Percentiles rank a stretch among this genome's conserved stretches.
phyloP scores from a whole-genome alignment of 202 grass and related monocot genomes.

The Brachypodium distachyon region DNA sequence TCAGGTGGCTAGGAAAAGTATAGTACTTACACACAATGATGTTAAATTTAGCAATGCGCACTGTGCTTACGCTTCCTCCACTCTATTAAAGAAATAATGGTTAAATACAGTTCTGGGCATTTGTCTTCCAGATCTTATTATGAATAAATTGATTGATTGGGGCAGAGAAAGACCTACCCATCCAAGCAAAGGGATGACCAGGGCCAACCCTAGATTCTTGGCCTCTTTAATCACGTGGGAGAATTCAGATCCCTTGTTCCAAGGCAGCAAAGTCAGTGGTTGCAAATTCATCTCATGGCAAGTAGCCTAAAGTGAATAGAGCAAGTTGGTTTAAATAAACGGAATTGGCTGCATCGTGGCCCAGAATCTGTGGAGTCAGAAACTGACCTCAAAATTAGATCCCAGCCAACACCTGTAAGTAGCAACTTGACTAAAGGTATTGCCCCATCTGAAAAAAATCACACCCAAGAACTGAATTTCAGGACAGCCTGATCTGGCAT shows the following conservation, averaged over 20 bases:
- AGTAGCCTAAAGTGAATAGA: conserved; percentile 29
- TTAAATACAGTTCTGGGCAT: background rate
- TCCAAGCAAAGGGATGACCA: conserved; percentile 87
- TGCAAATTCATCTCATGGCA: conserved; percentile 35
- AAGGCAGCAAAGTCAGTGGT: conserved; percentile 47
- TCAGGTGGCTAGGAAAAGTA: background rate
- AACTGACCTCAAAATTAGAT: conserved; percentile 34
- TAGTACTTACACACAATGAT: conserved; percentile 70
- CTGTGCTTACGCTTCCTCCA: conserved; percentile 96
- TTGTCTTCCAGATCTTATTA: background rate
- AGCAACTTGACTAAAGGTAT: conserved; percentile 89
- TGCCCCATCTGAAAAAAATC: conserved; percentile 88
- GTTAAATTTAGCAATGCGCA: conserved; percentile 68
- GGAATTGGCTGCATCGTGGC: background rate
- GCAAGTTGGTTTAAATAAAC: background rate
- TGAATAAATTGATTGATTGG: background rate
- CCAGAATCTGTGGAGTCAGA: background rate
- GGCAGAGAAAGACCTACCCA: conserved; percentile 44
- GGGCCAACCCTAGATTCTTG: conserved; percentile 67
- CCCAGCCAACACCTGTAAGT: conserved; percentile 76
- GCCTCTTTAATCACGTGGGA: conserved; percentile 94
- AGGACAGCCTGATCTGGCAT: background rate
- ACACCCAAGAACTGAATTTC: background rate
- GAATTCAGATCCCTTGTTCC: conserved; percentile 84
- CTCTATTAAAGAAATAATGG: conserved; percentile 25